Percentiles rank a stretch among this genome's conserved stretches.
phyloP scores from a whole-genome alignment of 2,329 filamentous ascomycete species.

The Sclerotinia nivalis region DNA sequence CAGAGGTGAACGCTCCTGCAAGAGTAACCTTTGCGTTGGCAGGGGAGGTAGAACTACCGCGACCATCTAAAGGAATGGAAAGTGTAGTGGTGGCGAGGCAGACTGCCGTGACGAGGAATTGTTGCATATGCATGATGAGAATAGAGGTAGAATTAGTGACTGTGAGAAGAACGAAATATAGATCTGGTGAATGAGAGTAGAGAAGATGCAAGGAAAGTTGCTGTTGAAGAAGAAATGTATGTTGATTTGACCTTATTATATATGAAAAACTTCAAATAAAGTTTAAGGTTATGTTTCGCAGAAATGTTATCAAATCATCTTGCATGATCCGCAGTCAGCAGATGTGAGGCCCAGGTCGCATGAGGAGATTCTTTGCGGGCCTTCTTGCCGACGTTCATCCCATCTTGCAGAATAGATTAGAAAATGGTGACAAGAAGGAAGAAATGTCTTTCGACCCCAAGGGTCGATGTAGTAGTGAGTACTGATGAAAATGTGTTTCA shows the following conservation, averaged over 20 bases:
- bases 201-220: background rate
- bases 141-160: background rate
- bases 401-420: background rate
- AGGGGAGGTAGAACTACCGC: background rate
- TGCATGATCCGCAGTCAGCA: conserved; percentile 7
- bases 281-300: background rate
- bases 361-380: background rate
- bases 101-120: background rate
- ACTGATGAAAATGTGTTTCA: background rate
- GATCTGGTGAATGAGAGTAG: background rate
- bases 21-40: conserved; percentile 27
- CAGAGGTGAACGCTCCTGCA: conserved; percentile 24
- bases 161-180: background rate
- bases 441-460: background rate
- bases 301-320: background rate
- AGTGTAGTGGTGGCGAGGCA: background rate
- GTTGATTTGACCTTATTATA: background rate
- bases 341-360: background rate
- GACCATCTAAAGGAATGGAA: conserved; percentile 6
- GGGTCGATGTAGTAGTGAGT: background rate
- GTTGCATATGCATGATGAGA: conserved; percentile 17
- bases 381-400: background rate
- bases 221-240: background rate
- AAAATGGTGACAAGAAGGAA: background rate
- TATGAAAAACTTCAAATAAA: background rate